Percentiles rank a stretch among this genome's conserved stretches.
These are phyloP conservation scores for Quercus aquifolioides DNA, from an alignment of 306 rosid species.

Conservation along the genomic window DNA sequence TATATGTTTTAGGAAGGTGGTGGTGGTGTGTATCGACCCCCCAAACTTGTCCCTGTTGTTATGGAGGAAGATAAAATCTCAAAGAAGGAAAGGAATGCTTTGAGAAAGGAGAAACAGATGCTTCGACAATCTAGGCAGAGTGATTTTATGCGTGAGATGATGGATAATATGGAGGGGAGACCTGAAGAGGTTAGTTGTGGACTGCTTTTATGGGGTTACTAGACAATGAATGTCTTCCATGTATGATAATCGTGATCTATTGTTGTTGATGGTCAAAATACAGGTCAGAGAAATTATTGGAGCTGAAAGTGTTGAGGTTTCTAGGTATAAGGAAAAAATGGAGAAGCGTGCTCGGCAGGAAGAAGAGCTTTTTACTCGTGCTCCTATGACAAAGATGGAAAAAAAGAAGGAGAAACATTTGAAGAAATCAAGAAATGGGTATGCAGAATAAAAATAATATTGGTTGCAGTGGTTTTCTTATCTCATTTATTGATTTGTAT, in stretches of 20 bases:
- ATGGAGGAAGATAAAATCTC: conserved; percentile 64
- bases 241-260: conserved; percentile 9
- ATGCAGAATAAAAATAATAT: conserved; percentile 8
- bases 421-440: conserved; percentile 84
- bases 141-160: conserved; percentile 50
- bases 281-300: conserved; percentile 70
- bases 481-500: neutral
- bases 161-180: conserved; percentile 69
- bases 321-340: conserved; percentile 49
- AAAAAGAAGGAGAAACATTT: conserved; percentile 69
- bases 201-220: conserved; percentile 8
- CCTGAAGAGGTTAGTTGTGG: conserved; percentile 75
- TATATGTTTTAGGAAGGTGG: conserved; percentile 44
- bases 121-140: conserved; percentile 57
- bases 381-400: conserved; percentile 68
- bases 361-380: conserved; percentile 77
- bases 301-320: conserved; percentile 59
- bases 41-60: conserved; percentile 61
- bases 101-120: conserved; percentile 63
- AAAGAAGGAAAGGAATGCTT: conserved; percentile 60
- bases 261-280: conserved; percentile 22
- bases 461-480: neutral
- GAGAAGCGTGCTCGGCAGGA: conserved; percentile 70
- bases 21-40: conserved; percentile 48
- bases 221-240: conserved; percentile 1